These are phyloP conservation scores for Paxillus rubicundulus DNA, from an alignment of 768 basidiomycete species.

Conservation along the genomic window DNA sequence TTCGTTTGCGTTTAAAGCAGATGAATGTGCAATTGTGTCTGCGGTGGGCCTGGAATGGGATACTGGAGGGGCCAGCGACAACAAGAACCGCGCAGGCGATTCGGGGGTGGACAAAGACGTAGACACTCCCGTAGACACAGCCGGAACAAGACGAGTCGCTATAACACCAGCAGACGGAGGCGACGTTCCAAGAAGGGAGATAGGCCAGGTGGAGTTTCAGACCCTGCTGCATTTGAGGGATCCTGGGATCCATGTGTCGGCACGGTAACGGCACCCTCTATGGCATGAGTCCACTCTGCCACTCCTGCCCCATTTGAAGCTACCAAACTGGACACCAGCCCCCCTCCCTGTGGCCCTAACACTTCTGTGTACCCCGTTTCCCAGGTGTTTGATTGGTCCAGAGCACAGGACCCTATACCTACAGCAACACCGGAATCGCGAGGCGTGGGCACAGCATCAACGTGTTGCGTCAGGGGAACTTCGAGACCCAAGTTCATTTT, in stretches of 20 bases:
- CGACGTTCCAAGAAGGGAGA: constrained; percentile 14
- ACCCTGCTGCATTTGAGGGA: constrained; percentile 23
- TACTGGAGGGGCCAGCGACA: neutral
- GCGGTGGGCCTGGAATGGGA: neutral
- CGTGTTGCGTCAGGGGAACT: too few relatives aligned
- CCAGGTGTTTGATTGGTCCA: neutral
- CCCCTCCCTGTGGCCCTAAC: constrained; percentile 8
- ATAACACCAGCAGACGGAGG: constrained; percentile 4
- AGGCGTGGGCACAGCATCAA: neutral
- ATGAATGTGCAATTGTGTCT: neutral
- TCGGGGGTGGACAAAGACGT: neutral
- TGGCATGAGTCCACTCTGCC: constrained; percentile 15
- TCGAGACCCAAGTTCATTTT: neutral
- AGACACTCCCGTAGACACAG: constrained; percentile 5
- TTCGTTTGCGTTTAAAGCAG: constrained; percentile 6
- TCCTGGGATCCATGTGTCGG: constrained; percentile 13
- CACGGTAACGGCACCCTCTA: constrained; percentile 26
- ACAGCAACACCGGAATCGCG: constrained; percentile 3
- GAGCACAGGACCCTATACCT: constrained; percentile 1
- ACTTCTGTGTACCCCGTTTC: constrained; percentile 3
- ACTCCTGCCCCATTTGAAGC: constrained; percentile 16
- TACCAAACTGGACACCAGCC: constrained; percentile 20
- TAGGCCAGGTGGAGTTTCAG: constrained; percentile 5
- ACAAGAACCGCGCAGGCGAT: constrained; percentile 3
- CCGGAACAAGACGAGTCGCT: constrained; percentile 7